Base-by-base conservation (phyloP, 352 stramenopile species). In the Peronospora tabacina region DNA sequence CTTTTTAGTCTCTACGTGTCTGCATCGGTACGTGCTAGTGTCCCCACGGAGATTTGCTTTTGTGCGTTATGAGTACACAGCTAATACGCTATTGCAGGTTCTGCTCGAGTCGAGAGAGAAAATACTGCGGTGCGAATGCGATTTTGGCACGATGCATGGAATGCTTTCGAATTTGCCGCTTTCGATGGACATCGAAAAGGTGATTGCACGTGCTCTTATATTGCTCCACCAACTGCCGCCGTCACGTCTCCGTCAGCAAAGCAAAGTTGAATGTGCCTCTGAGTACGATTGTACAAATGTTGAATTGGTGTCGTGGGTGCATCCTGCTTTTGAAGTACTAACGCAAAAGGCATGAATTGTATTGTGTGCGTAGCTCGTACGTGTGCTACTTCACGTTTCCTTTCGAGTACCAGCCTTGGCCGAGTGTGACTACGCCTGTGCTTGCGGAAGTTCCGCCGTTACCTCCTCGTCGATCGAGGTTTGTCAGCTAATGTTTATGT, bases 1-100 rank as follows among this genome's bases (percentile, higher is more conserved):
- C 66, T 97, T 19, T 92, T 98, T 49, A 78, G 83, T 7, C 49
- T 97, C 5, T 98, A 98, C 46, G 54, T 97, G 13, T 87, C 76
- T 33, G 79, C 95, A 7, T 73, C 87, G 12, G 79, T 85, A 52
- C 17, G 51, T 55, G n/a, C n/a, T 50, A 10, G 22, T 24, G 16
- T 24, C 19, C 7, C 15, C 26, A 15, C n/a, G 24, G 7, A 6
- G 7, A 24, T 15, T 43, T 24, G 11, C 15, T 43, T 9, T 3
- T 10, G 22, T 11, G 29, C 4, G 9, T 16, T 36, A 1, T 4
- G 11, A 11, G 16, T 33, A 29, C 5, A 1, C 11, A 4, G 34
- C 13, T 47, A 9, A 24, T 8, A 26, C 15, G 26, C n/a, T 4
- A 16, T 47, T 47, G 9, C 28, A 81, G 68, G 49, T 90, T 42